Evolutionary conservation across 1,139 yeast species (phyloP), one percentile per base, ranked within the genome.

Genomic region (Taiozyma sp.): DNA sequence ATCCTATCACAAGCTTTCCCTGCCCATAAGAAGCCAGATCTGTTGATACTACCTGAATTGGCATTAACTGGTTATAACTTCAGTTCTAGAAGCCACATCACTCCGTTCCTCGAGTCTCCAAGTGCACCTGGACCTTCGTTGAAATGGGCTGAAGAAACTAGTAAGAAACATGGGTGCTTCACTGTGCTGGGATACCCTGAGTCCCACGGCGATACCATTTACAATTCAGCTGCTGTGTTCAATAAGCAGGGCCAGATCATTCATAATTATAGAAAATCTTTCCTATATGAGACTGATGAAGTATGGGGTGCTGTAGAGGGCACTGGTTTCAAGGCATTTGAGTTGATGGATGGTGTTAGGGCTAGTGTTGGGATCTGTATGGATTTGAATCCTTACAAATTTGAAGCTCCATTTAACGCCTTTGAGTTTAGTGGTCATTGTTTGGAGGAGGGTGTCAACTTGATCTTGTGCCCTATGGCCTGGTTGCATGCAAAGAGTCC

Each of bases 311-410:
- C 92, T 53, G 60, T 66, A 2, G 96, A 89, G 63, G 85, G 87
- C 46, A 69, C 65, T 3, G 79, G 78, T 1, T 85, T 85, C 58
- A 51, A 56, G 16, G 48, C 52, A 12, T 57, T 53, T 27, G 65
- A 64, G 46, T 53, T 70, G 22, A 53, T 54, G 56, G 61, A 42
- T 38, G 56, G 49, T 44, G 49, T 41, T 53, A 79, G 41, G 67
- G 70, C 86, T 0, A 78, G 83, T 44, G 74, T 91, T 52, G 97
- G 97, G 0, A 90, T 92, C n/a, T 92, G 97, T 66, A 92, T 91
- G 98, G 98, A 91, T 67, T 69, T 92, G 56, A 91, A 89, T 65
- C 97, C 97, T 0, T 87, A 88, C 66, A 78, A 87, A 64, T 92
- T 91, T 65, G 74, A 79, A 57, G 91, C 96, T 1, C 91, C 96